Evolutionary conservation across 768 basidiomycete genomes (phyloP), one percentile per base, ranked within the genome.

Genomic region (Suillus discolor): DNA sequence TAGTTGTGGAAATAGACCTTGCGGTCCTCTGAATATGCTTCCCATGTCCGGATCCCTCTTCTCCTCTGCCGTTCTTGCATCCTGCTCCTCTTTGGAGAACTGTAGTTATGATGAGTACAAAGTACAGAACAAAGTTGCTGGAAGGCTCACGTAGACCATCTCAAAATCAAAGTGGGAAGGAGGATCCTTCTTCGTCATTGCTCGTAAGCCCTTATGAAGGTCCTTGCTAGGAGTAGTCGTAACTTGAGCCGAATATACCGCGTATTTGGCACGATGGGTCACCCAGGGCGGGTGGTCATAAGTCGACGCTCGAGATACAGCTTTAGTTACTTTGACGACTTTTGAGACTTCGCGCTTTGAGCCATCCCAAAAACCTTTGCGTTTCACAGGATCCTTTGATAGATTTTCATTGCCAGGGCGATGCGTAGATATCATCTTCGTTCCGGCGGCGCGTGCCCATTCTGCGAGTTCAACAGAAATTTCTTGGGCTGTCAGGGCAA

Each of bases 151-250:
- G 79, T 92, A 96, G 59, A 97, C 92, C 16, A 97, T 81, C 69
- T 92, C 88, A 62, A 90, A 90, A 65, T 82, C 87, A 74, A 94
- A 85, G 65, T 80, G 84, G 3, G 78, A 80, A 0, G 96, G 95
- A 0, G 93, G 90, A 62, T 91, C 87, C 80, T 98, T 98, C 84
- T 96, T 96, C 9, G 95, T 97, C 0, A 93, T 91, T 61, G 93
- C 81, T 68, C 90, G 84, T 36, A 97, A 79, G 74, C 96, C 96
- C 12, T 79, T 73, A 3, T 83, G 78, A 65, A 89, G 78, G 73
- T 88, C 90, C 74, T 85, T 81, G 65, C 84, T 84, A 18, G 92
- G 73, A 34, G 73, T 80, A 11, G 91, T 87, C 54, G 82, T 80
- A 16, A 91, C 82, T 23, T 69, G 38, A n/a, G 74, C 77, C 5